A percentile compares a stretch with the other conserved stretches of the same genome.
Evolutionary conservation across 202 grass and related monocot species (phyloP).

Genomic region (Zoysia matrella): DNA sequence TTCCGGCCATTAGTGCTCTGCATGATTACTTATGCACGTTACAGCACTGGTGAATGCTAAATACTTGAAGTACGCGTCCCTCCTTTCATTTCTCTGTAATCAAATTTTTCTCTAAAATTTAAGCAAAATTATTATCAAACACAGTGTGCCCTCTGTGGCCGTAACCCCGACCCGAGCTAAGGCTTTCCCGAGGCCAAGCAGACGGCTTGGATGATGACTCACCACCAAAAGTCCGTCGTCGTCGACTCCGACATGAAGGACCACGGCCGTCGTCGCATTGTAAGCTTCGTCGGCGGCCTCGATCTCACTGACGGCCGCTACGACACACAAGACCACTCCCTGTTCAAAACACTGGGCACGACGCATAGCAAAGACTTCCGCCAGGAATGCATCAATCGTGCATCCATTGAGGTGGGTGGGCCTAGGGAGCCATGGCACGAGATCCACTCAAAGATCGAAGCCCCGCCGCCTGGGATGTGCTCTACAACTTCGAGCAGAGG

Average conservation of each 20-base stretch:
- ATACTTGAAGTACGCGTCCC: no score
- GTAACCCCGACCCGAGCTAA: background rate
- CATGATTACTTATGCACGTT: no score
- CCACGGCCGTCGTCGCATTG: background rate
- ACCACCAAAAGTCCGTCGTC: slow-evolving; percentile 12
- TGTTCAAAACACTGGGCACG: background rate
- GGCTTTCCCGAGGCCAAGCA: background rate
- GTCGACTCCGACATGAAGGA: background rate
- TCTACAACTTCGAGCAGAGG: slow-evolving; percentile 65
- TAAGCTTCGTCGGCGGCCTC: background rate
- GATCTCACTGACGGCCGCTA: slow-evolving; percentile 9
- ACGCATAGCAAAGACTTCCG: background rate
- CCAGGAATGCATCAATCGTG: background rate
- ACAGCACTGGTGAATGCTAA: no score
- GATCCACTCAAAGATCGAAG: slow-evolving; percentile 59
- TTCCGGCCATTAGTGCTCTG: no score
- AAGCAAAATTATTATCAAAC: no score
- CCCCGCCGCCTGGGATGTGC: slow-evolving; percentile 25
- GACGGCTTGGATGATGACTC: background rate
- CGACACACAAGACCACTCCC: background rate
- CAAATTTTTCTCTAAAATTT: no score
- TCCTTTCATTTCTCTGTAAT: no score
- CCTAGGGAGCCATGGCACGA: slow-evolving; percentile 32
- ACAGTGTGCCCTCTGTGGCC: background rate
- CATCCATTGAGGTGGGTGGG: background rate